phyloP scores from a whole-genome alignment of 2,329 filamentous ascomycete species.

The Penicillium sp. region DNA sequence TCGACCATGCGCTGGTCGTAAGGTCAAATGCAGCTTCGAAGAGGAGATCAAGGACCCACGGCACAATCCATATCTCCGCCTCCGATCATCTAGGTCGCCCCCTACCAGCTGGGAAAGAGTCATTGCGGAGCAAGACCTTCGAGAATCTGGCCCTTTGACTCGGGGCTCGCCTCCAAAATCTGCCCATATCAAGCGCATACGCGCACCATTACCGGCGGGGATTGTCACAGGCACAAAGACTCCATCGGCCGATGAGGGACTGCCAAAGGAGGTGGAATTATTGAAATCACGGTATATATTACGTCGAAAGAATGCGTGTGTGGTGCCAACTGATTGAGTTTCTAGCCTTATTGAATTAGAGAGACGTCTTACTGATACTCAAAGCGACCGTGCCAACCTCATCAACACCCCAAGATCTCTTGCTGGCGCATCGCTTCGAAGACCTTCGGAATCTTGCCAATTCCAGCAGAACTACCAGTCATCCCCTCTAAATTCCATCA shows the following conservation, averaged over 20 bases:
- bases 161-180: not conserved
- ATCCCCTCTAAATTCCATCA: not conserved
- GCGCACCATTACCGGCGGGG: not conserved
- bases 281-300: not conserved
- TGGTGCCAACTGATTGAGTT: not conserved
- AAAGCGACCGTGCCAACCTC: not conserved
- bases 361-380: not conserved
- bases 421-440: not conserved
- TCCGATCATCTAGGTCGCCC: not conserved
- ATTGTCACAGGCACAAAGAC: not conserved
- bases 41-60: constrained; percentile 7
- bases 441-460: not conserved
- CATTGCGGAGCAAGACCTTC: too few relatives aligned
- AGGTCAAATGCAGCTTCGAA: constrained; percentile 8
- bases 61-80: constrained; percentile 3
- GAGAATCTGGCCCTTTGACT: not conserved
- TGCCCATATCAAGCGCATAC: not conserved
- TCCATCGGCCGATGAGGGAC: not conserved
- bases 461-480: not conserved
- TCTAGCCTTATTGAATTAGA: not conserved
- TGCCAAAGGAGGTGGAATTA: constrained; percentile 1
- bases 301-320: not conserved
- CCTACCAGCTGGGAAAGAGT: not conserved
- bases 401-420: constrained; percentile 2
- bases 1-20: constrained; percentile 4